Percentiles rank a stretch among this genome's conserved stretches.
phyloP scores from a whole-genome alignment of 2,329 filamentous ascomycete species.

The Curvularia sp. region DNA sequence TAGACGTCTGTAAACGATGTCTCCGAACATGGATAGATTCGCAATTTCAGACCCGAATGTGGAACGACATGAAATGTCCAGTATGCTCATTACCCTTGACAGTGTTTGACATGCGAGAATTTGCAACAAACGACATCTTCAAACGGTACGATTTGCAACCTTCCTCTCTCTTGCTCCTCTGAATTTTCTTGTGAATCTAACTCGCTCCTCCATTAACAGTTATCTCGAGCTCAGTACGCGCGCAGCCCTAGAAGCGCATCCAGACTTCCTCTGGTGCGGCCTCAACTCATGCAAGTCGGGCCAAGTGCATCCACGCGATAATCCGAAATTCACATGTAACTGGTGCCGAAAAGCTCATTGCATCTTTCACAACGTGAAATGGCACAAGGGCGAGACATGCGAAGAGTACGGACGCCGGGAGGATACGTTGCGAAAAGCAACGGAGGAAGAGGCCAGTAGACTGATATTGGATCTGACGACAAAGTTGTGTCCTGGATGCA shows the following conservation, averaged over 20 bases:
- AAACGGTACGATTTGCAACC: not conserved
- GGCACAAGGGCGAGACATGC: not conserved
- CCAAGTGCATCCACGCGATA: constrained; percentile 57
- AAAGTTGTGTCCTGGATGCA: not conserved
- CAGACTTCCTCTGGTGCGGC: constrained; percentile 63
- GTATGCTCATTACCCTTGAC: not conserved
- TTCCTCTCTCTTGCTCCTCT: not conserved
- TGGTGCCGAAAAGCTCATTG: not conserved
- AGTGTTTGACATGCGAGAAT: not conserved
- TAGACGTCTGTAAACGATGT: not conserved
- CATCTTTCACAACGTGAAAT: not conserved
- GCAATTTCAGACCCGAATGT: not conserved
- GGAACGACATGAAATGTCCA: not conserved
- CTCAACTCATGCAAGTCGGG: constrained; percentile 59
- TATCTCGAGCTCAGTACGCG: constrained; percentile 54
- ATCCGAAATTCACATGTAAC: not conserved
- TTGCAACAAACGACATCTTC: not conserved
- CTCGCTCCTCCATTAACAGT: not conserved
- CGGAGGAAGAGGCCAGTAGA: not conserved
- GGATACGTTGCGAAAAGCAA: not conserved
- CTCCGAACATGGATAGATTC: not conserved
- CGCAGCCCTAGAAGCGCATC: constrained; percentile 53
- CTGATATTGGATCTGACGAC: not conserved
- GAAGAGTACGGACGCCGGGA: not conserved
- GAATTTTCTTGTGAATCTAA: not conserved